Evolutionary conservation across 106 monocot species (phyloP), one percentile per base, ranked within the genome.

Genomic region (Gastrodia elata): DNA sequence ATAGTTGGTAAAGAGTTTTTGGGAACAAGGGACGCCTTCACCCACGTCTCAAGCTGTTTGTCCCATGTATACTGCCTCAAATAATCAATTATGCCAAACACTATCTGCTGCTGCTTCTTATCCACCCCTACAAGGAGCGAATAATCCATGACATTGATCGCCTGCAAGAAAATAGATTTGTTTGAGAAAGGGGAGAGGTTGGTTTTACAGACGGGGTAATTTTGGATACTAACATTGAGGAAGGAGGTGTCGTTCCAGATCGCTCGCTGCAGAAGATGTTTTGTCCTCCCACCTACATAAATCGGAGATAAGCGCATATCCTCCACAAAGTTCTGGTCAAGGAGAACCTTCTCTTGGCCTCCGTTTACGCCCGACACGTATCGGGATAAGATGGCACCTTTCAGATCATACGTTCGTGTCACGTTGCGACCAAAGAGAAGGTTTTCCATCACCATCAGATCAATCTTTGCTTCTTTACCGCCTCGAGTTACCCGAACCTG

Each of bases 401-500:
- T 94, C 34, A 94, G 83, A 86, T 94, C 90, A 77, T 94, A 94
- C 28, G 73, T 83, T 20, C 90, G 84, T 13, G 79, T 30, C 7
- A 94, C 56, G 24, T 87, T 88, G 71, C 74, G 81, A 13, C 94
- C 89, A 80, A 75, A 94, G 38, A 90, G 82, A 69, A 94, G 76
- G 73, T 94, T 94, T 72, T 94, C 94, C 94, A 94, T 94, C 73
- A 94, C 90, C 90, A 94, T 88, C 75, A 94, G 71, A 84, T 87
- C 83, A 7, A 33, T 74, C 59, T 83, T 88, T 36, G 80, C 38
- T 84, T 94, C 94, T 85, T 87, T 94, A n/a, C 90, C 87, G 71
- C 70, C 70, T 80, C 74, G 87, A 44, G 30, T 77, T 78, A 85
- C 77, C 68, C 77, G 90, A 68, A 94, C 86, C 94, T 93, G 76